Evolutionary conservation across 345 rosid species (phyloP).

Genomic region (Erucastrum elatum): DNA sequence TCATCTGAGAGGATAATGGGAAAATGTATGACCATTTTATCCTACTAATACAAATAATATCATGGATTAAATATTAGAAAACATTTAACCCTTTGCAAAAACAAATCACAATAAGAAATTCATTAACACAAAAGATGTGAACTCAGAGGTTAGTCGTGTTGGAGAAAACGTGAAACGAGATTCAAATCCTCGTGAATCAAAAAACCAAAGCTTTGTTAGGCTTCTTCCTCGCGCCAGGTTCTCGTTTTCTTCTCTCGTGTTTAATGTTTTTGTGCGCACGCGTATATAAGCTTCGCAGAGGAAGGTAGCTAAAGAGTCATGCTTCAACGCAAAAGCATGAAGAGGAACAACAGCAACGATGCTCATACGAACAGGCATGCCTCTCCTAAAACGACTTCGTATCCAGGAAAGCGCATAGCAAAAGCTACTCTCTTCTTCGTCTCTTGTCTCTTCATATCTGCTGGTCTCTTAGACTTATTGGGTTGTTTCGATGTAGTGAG

Average conservation of each 20-base stretch:
- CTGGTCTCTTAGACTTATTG: slow-evolving; percentile 33
- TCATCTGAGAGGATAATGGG: background rate
- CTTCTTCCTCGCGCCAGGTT: background rate
- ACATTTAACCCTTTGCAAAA: background rate
- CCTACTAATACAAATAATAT: background rate
- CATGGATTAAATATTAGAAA: background rate
- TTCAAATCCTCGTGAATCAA: slow-evolving; percentile 34
- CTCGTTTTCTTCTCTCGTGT: slow-evolving; percentile 18
- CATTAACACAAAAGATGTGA: slow-evolving; percentile 22
- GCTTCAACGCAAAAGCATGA: slow-evolving; percentile 33
- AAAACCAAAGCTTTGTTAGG: background rate
- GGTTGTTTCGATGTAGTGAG: slow-evolving; percentile 38
- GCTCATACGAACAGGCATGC: slow-evolving; percentile 16
- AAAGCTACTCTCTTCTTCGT: slow-evolving; percentile 36
- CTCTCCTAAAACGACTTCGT: slow-evolving; percentile 18
- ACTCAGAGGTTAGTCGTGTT: background rate
- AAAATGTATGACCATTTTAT: background rate
- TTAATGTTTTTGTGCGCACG: background rate
- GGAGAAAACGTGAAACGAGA: slow-evolving; percentile 30
- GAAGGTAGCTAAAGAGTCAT: slow-evolving; percentile 11
- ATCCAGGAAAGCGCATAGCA: slow-evolving; percentile 28
- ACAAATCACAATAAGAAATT: slow-evolving; percentile 5
- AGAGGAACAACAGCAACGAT: slow-evolving; percentile 30
- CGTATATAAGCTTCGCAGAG: background rate
- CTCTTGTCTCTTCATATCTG: slow-evolving; percentile 29